Base-by-base conservation (phyloP, 768 basidiomycete species). In the Gloeopeniophorella convolvens region DNA sequence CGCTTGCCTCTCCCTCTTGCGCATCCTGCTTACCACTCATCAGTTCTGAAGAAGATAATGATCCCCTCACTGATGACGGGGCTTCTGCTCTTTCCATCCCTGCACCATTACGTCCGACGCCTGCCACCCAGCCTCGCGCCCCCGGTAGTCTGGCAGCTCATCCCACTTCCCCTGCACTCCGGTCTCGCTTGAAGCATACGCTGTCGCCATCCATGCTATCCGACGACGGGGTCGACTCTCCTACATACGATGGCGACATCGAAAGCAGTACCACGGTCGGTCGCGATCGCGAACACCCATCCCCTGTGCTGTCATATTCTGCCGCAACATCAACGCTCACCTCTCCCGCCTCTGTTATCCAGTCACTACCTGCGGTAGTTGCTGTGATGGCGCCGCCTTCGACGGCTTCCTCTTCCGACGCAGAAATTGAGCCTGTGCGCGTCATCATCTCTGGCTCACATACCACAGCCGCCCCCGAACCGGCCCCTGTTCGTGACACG, bases 161-260 rank as follows among this genome's bases (percentile, higher is more conserved):
- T 26, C 13, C 55, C 2, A 27, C 34, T 11, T 57, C 62, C 28
- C 59, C 61, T 24, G 33, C 54, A 15, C 51, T 55, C 52, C 44
- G 56, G n/a, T 59, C 50, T 28, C 56, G 58, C 21, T 45, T 50
- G 51, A 60, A 60, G 18, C 59, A 62, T 42, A 81, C 81, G 43
- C 72, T 82, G 10, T 58, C 63, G 37, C 50, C 58, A 33, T 34
- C 55, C 39, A 41, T 59, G 52, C 65, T 83, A 50, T 82, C 79
- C 16, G 85, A 87, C 58, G 83, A 81, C 34, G 83, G 87, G 46
- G 76, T 85, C 8, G 89, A 91, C 63, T 89, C 85, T 0, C 89
- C 89, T 7, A 91, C 89, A 0, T 91, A 93, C 65, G 90, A 93
- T 61, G 90, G 90, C 48, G 90, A 93, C 66, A 74, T 93, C 48